Evolutionary conservation across 108 stramenopile species (phyloP).

Genomic region (Bacterosira constricta): DNA sequence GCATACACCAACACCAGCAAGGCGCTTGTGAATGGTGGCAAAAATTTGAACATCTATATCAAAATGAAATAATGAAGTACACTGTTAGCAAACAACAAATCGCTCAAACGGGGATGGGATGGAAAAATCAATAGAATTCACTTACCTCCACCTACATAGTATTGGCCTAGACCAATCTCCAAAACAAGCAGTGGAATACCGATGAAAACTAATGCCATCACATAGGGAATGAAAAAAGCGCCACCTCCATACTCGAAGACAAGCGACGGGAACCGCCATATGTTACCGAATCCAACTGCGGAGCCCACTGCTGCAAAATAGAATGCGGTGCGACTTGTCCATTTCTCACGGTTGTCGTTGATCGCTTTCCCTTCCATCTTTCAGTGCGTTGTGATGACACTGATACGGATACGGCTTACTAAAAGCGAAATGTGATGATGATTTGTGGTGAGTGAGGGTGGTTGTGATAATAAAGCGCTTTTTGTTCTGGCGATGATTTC

Average conservation of each 20-base stretch:
- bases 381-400: too few species aligned
- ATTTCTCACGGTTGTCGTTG: too few species aligned
- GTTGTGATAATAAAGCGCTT: too few species aligned
- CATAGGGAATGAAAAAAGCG: constrained; percentile 70
- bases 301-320: not conserved
- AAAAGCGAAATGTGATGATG: too few species aligned
- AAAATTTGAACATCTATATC: constrained; percentile 55
- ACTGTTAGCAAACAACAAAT: not conserved
- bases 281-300: constrained; percentile 69
- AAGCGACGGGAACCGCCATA: constrained; percentile 80
- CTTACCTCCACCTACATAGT: constrained; percentile 44
- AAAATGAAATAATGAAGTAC: not conserved
- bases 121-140: not conserved
- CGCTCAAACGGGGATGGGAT: not conserved
- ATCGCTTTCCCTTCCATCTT: too few species aligned
- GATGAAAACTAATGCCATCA: constrained; percentile 64
- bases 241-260: constrained; percentile 69
- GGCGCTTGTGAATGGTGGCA: constrained; percentile 55
- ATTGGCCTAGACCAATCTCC: constrained; percentile 70
- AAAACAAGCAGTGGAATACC: constrained; percentile 67
- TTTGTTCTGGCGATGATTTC: too few species aligned
- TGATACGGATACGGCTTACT: too few species aligned
- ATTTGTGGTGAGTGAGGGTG: too few species aligned
- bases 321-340: not conserved
- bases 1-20: constrained; percentile 59